Conservation (phyloP, 2,329 filamentous ascomycete species). For the Epichloe amarillans region DNA sequence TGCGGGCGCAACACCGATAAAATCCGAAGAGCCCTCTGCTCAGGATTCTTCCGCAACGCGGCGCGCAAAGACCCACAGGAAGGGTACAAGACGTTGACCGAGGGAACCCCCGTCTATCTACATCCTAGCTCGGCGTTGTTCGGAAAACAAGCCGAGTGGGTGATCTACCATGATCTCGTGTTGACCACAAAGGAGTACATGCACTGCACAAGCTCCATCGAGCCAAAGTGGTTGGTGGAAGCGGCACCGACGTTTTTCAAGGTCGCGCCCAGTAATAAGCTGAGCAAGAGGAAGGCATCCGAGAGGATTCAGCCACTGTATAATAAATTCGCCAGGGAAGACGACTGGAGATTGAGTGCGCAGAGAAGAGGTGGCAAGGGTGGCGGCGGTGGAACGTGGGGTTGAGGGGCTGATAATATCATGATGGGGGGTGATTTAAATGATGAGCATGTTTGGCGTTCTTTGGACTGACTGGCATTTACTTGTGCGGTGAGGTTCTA, state of each 20-base stretch:
- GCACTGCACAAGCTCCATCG: slow-evolving; percentile 85
- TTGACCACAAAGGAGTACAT: slow-evolving; percentile 97
- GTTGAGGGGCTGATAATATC: slow-evolving; percentile 27
- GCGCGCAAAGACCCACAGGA: slow-evolving; percentile 92
- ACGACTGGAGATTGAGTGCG: slow-evolving; percentile 87
- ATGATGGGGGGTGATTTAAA: too few species aligned
- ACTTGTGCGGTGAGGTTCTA: too few species aligned
- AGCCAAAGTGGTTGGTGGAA: slow-evolving; percentile 88
- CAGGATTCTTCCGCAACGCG: slow-evolving; percentile 89
- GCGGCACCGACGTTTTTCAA: slow-evolving; percentile 99
- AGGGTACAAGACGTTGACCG: slow-evolving; percentile 93
- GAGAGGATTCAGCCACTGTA: slow-evolving; percentile 93
- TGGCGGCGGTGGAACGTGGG: slow-evolving; percentile 86
- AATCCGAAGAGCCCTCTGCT: slow-evolving; percentile 78
- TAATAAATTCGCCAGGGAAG: slow-evolving; percentile 81
- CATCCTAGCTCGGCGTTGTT: slow-evolving; percentile 88
- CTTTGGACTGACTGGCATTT: too few species aligned
- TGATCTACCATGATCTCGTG: slow-evolving; percentile 83
- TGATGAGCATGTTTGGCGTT: background rate
- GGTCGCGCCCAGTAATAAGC: slow-evolving; percentile 71
- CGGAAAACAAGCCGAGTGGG: slow-evolving; percentile 91
- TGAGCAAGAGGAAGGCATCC: slow-evolving; percentile 85
- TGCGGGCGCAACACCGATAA: slow-evolving; percentile 80
- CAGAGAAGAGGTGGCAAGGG: slow-evolving; percentile 75
- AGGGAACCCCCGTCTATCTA: slow-evolving; percentile 88